Evolutionary conservation across 257 asterid species (phyloP), one percentile per base, ranked within the genome.

Genomic region (Pogostemon cablin): DNA sequence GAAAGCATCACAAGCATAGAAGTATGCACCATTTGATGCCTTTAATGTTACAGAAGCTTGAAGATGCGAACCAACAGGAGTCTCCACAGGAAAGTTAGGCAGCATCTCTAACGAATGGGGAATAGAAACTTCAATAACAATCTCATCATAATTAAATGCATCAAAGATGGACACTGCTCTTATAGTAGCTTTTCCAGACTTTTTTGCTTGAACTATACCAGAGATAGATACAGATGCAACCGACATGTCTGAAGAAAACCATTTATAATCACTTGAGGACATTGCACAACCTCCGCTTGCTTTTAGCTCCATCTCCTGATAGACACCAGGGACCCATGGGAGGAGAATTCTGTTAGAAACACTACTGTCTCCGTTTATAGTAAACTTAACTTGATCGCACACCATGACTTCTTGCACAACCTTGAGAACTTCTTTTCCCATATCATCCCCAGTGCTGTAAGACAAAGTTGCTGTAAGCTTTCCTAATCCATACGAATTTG

Each of bases 361-460:
- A 68, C 65, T 74, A 49, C 73, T 67, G 55, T 74, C 82, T 61
- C 76, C 79, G 35, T 78, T 81, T 76, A 43, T 74, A 59, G 55
- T 67, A 80, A 93, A 88, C 75, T 80, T 80, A 77, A 93, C 96
- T 83, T 80, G 89, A 72, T 88, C 90, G 59, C 98, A 93, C 4
- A 90, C 97, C 96, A 90, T 93, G 65, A 93, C 84, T 83, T 93
- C 98, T 77, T 93, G 97, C 72, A 81, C 86, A 77, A 87, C 93
- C 80, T 86, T 90, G 73, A 93, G 77, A 77, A 83, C 82, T 81
- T 88, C 96, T 77, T 83, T 90, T 66, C 79, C 77, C 35, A 65
- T 71, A 47, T 87, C 85, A 62, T 69, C 67, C 54, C 92, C 93
- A 70, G 79, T 74, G 57, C 77, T 72, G 80, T 88, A 92, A 41